These are phyloP conservation scores for Salinomyces thailandicus DNA, from an alignment of 2,329 filamentous ascomycete species.

Conservation along the genomic window DNA sequence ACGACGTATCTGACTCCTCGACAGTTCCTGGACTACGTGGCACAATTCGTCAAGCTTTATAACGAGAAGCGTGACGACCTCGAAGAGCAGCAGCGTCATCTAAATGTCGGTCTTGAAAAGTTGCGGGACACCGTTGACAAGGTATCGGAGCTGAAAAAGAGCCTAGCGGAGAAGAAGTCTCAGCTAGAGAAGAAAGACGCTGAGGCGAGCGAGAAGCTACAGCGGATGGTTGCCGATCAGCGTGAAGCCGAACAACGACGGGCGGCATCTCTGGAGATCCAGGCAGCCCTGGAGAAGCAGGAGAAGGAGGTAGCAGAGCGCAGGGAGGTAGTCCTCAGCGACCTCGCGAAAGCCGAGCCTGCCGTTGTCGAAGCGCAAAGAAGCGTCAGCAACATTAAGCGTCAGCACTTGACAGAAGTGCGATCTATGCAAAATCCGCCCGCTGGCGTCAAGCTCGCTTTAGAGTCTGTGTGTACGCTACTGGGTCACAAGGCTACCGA, in stretches of 20 bases:
- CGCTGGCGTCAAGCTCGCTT: constrained; percentile 75
- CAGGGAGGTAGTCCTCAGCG: constrained; percentile 71
- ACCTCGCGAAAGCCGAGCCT: constrained; percentile 84
- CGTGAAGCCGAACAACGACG: constrained; percentile 88
- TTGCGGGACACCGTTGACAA: constrained; percentile 94
- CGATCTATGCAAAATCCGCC: constrained; percentile 93
- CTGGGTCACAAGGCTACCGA: constrained; percentile 81
- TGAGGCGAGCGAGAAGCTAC: constrained; percentile 93
- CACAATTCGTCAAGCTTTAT: constrained; percentile 93
- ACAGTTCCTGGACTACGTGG: constrained; percentile 96
- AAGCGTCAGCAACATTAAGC: constrained; percentile 97
- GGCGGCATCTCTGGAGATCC: constrained; percentile 76
- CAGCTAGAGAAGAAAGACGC: constrained; percentile 88
- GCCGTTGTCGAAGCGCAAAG: constrained; percentile 87
- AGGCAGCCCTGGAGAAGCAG: constrained; percentile 76
- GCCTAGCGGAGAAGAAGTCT: constrained; percentile 85
- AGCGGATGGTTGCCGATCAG: constrained; percentile 94
- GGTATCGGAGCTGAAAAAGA: constrained; percentile 81
- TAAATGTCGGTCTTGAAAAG: constrained; percentile 97
- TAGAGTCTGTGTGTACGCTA: constrained; percentile 93
- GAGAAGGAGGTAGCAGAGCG: constrained; percentile 77
- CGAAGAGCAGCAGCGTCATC: constrained; percentile 94
- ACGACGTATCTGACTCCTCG: constrained; percentile 88
- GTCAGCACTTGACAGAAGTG: constrained; percentile 92
- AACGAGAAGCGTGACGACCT: constrained; percentile 97